Base-by-base conservation (phyloP, 2,329 filamentous ascomycete genomes). In the Aureobasidium melanogenum region DNA sequence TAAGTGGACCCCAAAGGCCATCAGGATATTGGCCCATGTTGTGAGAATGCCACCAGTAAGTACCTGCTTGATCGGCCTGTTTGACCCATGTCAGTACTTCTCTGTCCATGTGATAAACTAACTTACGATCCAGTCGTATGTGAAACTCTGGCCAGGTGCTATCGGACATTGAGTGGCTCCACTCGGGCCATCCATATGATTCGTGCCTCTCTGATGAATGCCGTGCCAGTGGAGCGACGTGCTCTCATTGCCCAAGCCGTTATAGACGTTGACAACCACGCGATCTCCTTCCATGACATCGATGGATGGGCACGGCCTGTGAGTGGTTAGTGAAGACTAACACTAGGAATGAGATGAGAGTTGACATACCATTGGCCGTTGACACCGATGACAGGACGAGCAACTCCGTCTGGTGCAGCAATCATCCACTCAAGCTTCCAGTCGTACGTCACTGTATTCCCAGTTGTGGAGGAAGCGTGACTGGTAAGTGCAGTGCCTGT, bases 191-290 rank as follows among this genome's bases (percentile, higher is more conserved):
- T 92, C 88, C 85, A 90, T 89, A 61, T 80, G 80, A 62, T 84
- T 89, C 0, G 87, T 88, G 10, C 87, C 88, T 66, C 89, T 88
- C 69, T 91, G 88, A 68, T 84, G 89, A 64, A 93, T 80, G 12
- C 89, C 89, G 66, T 93, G 89, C 71, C 88, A 92, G 70, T 93
- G 89, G 5, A 92, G 78, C 34, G 80, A 82, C 8, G 86, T 88
- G 14, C 80, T 82, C 66, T 82, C 71, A 65, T 90, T 88, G 10
- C 77, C 76, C 0, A 88, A 82, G 24, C 81, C 78, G 66, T 93
- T 93, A 66, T 83, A 76, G 55, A 91, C 78, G 32, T 88, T 84
- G 48, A 92, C 83, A 2, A 89, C 72, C 9, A 94, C 72, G 1
- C 80, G 84, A 66, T 94, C 89, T 22, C 87, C 88, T 65, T 88